Evolutionary conservation across 139 green algal genomes (phyloP), one percentile per base, ranked within the genome.

Genomic region (Marvania coccoides): DNA sequence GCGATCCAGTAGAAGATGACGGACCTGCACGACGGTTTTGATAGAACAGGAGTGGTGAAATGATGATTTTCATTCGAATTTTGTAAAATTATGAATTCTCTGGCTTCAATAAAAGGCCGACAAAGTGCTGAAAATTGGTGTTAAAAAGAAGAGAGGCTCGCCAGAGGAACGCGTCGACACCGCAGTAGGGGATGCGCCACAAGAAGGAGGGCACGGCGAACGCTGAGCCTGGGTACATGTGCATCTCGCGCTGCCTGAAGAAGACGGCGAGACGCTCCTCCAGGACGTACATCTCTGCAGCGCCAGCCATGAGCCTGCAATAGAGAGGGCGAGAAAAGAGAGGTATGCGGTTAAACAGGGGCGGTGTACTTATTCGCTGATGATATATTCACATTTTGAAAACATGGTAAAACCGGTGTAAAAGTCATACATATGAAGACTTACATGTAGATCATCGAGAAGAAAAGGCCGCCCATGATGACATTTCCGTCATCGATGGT

Each of bases 391-490:
- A 65, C n/a, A n/a, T 30, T 28, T 60, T 30, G 38, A 60, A 60
- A 7, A 61, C 29, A 61, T 6, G 4, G 46, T 34, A 61, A 14
- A 45, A n/a, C 15, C 54, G 12, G 30, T 23, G 10, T 45, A 34
- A 15, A 61, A 30, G 26, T 63, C 64, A 35, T 45, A 64, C 56
- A 79, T 62, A 59, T 77, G 69, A 45, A 73, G 67, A n/a, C n/a
- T n/a, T n/a, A n/a, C 69, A 55, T 30, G 54, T 40, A 39, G 65
- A 78, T 65, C 31, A 83, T 14, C 12, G 65, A 69, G 66, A 86
- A 88, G 70, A 88, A 85, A n/a, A 76, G 31, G 4, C 77, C 67
- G 39, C 47, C 63, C 9, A 86, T 67, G 70, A 83, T 82, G 5
- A 69, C 60, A 47, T 81, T 73, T 53, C 47, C 73, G 38, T 71